Evolutionary conservation across 2,329 filamentous ascomycete genomes (phyloP), one percentile per base, ranked within the genome.

Genomic region (Rutstroemia sp.): DNA sequence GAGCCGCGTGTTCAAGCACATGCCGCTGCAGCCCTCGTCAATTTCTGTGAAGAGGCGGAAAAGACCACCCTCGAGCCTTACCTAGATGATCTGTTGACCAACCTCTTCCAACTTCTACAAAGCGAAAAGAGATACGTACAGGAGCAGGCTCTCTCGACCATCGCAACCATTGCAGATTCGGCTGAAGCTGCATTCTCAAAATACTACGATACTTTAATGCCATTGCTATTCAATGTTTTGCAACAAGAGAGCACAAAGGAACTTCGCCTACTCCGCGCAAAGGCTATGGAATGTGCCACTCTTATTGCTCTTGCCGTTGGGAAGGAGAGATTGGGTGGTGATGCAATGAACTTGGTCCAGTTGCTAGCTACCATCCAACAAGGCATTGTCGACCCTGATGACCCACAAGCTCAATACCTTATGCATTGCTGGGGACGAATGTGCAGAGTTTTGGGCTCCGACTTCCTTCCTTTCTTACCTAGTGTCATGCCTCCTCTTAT

Each of bases 361-460:
- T 80, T 96, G 21, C 79, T 99, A 52, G 92, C 88, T 52, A 84
- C 82, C 60, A 95, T 97, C 56, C 94, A 99, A 71, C 79, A 84
- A 64, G 87, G 81, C 68, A 94, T 97, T 60, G 87, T 85, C 4
- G 94, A 99, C 66, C 75, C 91, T 1, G 94, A 99, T 66, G 94
- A 99, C 69, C 94, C 94, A 40, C 94, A 99, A 72, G 88, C 91
- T 16, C 92, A 95, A 67, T 99, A 99, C 71, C 80, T 99, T 38
- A 89, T 99, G 74, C 94, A 99, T 78, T 99, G 94, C 76, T 99
- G 94, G 94, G 94, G 94, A 52, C 86, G 94, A 49, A 99, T 99
- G 94, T 97, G 92, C 73, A 87, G 94, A 63, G 92, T 99, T 30
- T 81, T 99, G 61, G 91, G 88, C 19, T 76, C 82, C 48, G 92